These are phyloP conservation scores for Aquilaria agallochum DNA, from an alignment of 441 rosid species.

Conservation along the genomic window DNA sequence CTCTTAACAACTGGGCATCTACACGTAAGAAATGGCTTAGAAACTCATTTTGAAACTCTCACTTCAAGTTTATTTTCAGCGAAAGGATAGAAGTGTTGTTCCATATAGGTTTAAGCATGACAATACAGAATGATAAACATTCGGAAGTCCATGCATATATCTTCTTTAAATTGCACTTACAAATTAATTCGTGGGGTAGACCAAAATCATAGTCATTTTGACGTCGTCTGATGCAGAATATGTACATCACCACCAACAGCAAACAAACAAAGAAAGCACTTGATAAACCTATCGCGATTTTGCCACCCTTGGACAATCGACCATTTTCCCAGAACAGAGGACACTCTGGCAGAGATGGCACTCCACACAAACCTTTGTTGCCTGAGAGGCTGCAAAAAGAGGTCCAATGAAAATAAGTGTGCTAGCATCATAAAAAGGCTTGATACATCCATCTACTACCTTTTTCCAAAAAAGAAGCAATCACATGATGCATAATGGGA, in stretches of 20 bases:
- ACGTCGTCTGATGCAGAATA: slow-evolving; percentile 65
- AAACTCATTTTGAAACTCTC: not conserved
- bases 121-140: not conserved
- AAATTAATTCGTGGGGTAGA: slow-evolving; percentile 76
- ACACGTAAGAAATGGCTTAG: too few species aligned
- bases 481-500: too few species aligned
- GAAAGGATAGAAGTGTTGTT: not conserved
- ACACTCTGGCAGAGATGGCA: slow-evolving; percentile 68
- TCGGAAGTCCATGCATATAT: too few species aligned
- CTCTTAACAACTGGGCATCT: too few species aligned
- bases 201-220: slow-evolving; percentile 91
- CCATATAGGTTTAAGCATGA: not conserved
- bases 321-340: slow-evolving; percentile 85
- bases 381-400: slow-evolving; percentile 72
- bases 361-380: slow-evolving; percentile 93
- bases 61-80: not conserved
- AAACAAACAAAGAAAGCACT: slow-evolving; percentile 39
- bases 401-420: slow-evolving; percentile 1
- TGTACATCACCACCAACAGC: slow-evolving; percentile 42
- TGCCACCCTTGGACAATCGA: slow-evolving; percentile 75
- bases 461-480: too few species aligned
- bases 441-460: too few species aligned
- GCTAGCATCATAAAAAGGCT: too few species aligned
- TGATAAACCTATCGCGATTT: slow-evolving; percentile 65
- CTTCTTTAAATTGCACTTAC: slow-evolving; percentile 44